Evolutionary conservation across 2,329 filamentous ascomycete species (phyloP), one percentile per base, ranked within the genome.

Genomic region (Scortechinia acanthostroma): DNA sequence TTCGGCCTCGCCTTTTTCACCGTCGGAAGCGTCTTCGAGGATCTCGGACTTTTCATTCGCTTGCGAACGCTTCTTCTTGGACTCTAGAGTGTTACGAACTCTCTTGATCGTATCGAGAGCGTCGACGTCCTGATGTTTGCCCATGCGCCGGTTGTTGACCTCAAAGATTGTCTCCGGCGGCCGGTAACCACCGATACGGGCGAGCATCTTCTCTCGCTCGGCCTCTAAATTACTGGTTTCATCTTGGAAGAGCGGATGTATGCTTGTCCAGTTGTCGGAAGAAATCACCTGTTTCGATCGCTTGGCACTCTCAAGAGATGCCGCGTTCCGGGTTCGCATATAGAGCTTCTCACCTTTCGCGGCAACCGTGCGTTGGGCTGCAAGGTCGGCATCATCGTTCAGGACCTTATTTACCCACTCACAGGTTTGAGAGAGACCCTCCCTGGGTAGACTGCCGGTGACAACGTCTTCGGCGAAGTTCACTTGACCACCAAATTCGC

Each of bases 131-230:
- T 64, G 73, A 40, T 13, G 6, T 17, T 40, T 40, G 35, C 35
- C 35, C 6, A 6, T 40, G 6, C 35, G 35, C 6, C 83, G 77
- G 53, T 84, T 80, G 4, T 87, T 86, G 50, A 96, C 83, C 63
- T 98, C 93, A 54, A 98, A 98, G n/a, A 98, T 88, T 0, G 91
- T 97, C 64, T 98, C 93, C 37, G 83, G 74, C 0, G 94, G 93
- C 53, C 88, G 80, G 67, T 93, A 98, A 2, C 86, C 85, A 55
- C 88, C 91, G 47, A 98, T 88, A 47, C 83, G 80, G 22, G 89
- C 88, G 22, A 98, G 71, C 88, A 98, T 95, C 43, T 86, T 82
- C 43, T 90, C 81, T 22, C 91, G 79, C 43, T 88, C 83, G 48
- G 80, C 75, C 56, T 91, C 87, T 21, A 76, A 65, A 23, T 77